A percentile compares a stretch with the other conserved stretches of the same genome.
Evolutionary conservation across 148 eudicot species (phyloP).

Genomic region (Chenopodium quinoa): DNA sequence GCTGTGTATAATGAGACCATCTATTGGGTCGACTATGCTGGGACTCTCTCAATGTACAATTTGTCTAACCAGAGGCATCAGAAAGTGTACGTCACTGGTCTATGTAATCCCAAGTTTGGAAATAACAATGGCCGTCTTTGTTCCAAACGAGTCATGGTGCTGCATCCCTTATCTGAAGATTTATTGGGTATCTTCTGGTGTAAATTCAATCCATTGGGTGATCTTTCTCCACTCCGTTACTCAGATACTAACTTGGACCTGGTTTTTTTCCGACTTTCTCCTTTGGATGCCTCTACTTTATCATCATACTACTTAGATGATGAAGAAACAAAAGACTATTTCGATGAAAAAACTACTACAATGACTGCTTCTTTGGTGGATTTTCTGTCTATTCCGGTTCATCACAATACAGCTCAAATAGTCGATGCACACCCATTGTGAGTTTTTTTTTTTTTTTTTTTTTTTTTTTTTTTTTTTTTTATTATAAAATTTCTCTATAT

Average conservation of each 20-base stretch:
- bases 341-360: not conserved
- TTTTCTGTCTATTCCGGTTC: not conserved
- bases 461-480: no score
- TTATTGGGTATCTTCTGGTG: not conserved
- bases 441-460: not conserved
- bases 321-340: not conserved
- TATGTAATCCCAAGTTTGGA: not conserved
- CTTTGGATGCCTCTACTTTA: not conserved
- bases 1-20: not conserved
- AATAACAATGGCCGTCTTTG: not conserved
- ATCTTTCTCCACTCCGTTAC: no score
- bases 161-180: not conserved
- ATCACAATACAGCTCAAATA: not conserved
- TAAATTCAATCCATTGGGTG: not conserved
- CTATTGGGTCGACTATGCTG: not conserved
- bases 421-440: not conserved
- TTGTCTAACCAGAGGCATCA: not conserved
- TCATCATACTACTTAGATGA: no score
- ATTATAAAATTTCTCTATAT: not conserved
- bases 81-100: not conserved
- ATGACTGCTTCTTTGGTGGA: not conserved
- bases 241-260: not conserved
- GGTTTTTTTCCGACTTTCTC: not conserved
- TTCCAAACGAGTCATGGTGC: not conserved
- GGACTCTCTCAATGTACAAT: not conserved